These are phyloP conservation scores for Chalciporus sp. DNA, from an alignment of 1,284 basidiomycete species.

Conservation along the genomic window DNA sequence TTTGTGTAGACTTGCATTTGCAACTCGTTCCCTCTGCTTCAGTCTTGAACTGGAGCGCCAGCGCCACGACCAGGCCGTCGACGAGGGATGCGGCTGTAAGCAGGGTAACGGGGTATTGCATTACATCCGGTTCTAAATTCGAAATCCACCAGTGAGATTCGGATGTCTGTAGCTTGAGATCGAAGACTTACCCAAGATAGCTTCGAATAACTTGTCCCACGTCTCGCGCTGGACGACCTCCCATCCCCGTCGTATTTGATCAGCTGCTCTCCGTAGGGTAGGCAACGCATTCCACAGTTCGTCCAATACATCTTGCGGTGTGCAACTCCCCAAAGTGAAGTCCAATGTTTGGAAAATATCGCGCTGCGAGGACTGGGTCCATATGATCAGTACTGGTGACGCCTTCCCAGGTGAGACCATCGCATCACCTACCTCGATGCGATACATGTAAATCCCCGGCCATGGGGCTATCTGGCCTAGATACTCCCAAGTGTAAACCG, in stretches of 20 bases:
- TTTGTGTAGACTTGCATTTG: conserved; percentile 5
- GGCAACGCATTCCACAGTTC: conserved; percentile 60
- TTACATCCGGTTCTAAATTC: conserved; percentile 48
- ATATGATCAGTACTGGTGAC: conserved; percentile 5
- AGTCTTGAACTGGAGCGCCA: conserved; percentile 40
- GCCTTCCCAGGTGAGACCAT: neutral
- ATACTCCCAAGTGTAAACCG: conserved; percentile 54
- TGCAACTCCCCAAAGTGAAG: conserved; percentile 51
- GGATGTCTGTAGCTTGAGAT: neutral
- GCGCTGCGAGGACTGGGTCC: conserved; percentile 53
- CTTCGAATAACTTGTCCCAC: conserved; percentile 52
- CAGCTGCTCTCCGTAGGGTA: conserved; percentile 44
- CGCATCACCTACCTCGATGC: conserved; percentile 49
- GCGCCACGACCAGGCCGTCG: conserved; percentile 42
- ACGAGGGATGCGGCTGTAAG: conserved; percentile 53
- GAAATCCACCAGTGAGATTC: neutral
- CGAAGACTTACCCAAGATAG: conserved; percentile 44
- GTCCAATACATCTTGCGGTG: conserved; percentile 58
- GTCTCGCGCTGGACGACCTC: conserved; percentile 43
- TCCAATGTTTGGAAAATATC: conserved; percentile 52
- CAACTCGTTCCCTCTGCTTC: conserved; percentile 28
- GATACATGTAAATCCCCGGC: conserved; percentile 39
- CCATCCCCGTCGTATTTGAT: conserved; percentile 43
- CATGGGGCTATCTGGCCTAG: conserved; percentile 47
- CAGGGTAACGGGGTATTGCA: conserved; percentile 51